Evolutionary conservation across 306 rosid genomes (phyloP), one percentile per base, ranked within the genome.

Genomic region (Sophora flavescens): DNA sequence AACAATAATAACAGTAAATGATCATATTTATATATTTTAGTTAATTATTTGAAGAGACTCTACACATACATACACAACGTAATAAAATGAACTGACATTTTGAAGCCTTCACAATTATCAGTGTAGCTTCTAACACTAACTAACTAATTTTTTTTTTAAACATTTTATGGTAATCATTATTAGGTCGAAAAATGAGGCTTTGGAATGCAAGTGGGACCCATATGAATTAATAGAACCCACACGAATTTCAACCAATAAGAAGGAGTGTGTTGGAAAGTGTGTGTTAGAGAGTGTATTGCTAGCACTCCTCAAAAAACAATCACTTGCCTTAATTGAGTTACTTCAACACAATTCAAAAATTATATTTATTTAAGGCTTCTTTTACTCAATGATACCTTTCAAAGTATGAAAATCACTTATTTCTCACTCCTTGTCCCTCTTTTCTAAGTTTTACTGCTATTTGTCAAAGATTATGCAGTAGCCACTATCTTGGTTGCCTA

Each of bases 111-210:
- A 53, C 18, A 61, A 74, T 67, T 70, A 72, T 2, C 16, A 51
- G 68, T 53, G 69, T 76, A 70, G 59, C 70, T 63, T 66, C 15
- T 26, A 22, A 45, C 61, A 56, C 44, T 33, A 63, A 4, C 50
- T 50, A 35, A 54, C 9, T 67, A 9, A 2, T 30, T 67, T n/a
- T 52, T 57, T 22, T 70, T 13, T 51, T 9, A 15, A 35, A 52
- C 0, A 10, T 15, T 33, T 26, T 52, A 15, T 48, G 15, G 10
- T 45, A 51, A 52, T 51, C 50, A 38, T n/a, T 60, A 36, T 57
- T 56, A 69, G 17, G 44, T 57, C 4, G 17, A 28, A 38, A 77
- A 48, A 57, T 67, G 41, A 11, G 8, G 13, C n/a, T 68, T 54
- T 74, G 72, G 50, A 33, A n/a, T n/a, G n/a, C n/a, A n/a, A n/a